Evolutionary conservation across 805 yeast species (phyloP), one percentile per base, ranked within the genome.

Genomic region (Yarrowia sp.): DNA sequence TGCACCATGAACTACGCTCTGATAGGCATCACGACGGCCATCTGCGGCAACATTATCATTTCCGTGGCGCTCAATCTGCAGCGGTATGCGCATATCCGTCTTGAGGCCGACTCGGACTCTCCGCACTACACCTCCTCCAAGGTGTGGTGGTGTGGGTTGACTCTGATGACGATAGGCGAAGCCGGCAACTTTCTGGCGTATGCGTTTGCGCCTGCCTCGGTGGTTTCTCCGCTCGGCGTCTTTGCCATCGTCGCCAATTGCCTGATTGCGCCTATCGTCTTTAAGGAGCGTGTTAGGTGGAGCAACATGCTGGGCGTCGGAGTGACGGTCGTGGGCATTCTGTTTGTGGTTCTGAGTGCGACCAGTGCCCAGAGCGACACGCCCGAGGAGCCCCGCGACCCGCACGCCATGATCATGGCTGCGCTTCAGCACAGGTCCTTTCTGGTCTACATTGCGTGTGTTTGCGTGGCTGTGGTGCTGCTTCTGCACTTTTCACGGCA

Each of bases 221-320:
- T 78, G 2, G 81, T 80, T 16, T 77, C 81, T 4, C 82, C 84
- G 0, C 63, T 80, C 31, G 84, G 84, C 4, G 82, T 80, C 1
- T 78, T 79, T 35, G 79, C 83, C 0, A 73, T 78, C 19, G 72
- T 81, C 1, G 74, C 82, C 2, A 80, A 81, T 64, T 74, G 80
- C 60, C 72, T 80, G 1, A 72, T 81, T 21, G 83, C 83, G 0
- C 84, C 83, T 0, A 69, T 80, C 1, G 64, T 79, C 21, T 80
- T 80, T 65, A 73, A 77, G 58, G 81, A 78, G 63, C 68, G 68
- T 4, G 69, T 78, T 13, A 65, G 73, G 12, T 24, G 46, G 10
- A 67, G 73, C 36, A 79, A 78, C 31, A 42, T 78, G 1, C 14
- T 68, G 1, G 84, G 84, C 0, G 76, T 81, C 0, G 63, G 70